These are phyloP conservation scores for Cairneyella variabilis DNA, from an alignment of 495 filamentous ascomycete species.

Conservation along the genomic window DNA sequence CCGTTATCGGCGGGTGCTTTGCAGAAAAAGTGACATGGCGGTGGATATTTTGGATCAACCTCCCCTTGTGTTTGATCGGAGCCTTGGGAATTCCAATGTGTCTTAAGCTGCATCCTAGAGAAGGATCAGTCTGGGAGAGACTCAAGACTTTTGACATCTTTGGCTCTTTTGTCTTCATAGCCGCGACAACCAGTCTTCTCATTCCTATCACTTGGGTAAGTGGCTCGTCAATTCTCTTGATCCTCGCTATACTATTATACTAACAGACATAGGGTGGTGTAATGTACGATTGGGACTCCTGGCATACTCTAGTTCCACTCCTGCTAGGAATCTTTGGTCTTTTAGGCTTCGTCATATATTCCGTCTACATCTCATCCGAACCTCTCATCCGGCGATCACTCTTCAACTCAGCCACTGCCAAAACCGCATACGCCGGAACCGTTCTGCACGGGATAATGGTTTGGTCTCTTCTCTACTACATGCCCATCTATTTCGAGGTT, in stretches of 20 bases:
- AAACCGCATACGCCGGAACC: conserved; percentile 35
- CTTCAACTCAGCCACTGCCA: conserved; percentile 38
- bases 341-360: conserved; percentile 40
- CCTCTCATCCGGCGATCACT: conserved; percentile 41
- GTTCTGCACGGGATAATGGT: conserved; percentile 45
- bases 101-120: conserved; percentile 26
- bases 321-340: conserved; percentile 43
- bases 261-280: conserved; percentile 39
- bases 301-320: conserved; percentile 53
- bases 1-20: conserved; percentile 67
- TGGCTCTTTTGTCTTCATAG: conserved; percentile 52
- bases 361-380: conserved; percentile 36
- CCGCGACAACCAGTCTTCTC: conserved; percentile 39
- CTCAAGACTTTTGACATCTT: conserved; percentile 55
- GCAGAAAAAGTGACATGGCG: conserved; percentile 58
- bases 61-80: conserved; percentile 38
- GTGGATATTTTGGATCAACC: conserved; percentile 47
- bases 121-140: conserved; percentile 34
- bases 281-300: conserved; percentile 46
- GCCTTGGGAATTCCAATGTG: conserved; percentile 35
- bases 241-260: conserved; percentile 11
- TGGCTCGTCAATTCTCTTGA: conserved; percentile 21
- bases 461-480: conserved; percentile 57
- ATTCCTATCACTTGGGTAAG: conserved; percentile 49
- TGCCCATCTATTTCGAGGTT: conserved; percentile 64